Evolutionary conservation across 805 yeast species (phyloP).

Genomic region (Priceomyces medius): DNA sequence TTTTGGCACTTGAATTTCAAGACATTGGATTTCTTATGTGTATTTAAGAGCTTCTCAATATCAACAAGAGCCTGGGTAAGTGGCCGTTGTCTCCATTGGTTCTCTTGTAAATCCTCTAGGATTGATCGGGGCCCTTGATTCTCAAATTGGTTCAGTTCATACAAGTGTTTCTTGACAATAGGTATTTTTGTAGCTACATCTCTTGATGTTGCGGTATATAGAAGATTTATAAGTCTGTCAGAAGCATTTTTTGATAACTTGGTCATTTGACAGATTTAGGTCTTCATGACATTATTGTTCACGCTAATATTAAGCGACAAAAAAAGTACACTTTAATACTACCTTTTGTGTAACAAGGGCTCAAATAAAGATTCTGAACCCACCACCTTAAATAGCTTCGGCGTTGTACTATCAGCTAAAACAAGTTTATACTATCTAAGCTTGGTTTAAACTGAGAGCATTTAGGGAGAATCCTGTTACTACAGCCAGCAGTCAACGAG

Average conservation of each 20-base stretch:
- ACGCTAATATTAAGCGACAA: too few relatives aligned
- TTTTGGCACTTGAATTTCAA: conserved; percentile 38
- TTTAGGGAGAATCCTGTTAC: not conserved
- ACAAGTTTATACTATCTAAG: not conserved
- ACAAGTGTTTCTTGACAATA: conserved; percentile 25
- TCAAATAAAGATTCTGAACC: not conserved
- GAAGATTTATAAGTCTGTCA: conserved; percentile 27
- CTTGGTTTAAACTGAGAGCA: not conserved
- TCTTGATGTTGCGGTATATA: conserved; percentile 29
- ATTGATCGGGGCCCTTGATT: conserved; percentile 14
- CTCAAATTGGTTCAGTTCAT: conserved; percentile 14
- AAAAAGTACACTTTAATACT: too few relatives aligned
- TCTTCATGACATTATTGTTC: too few relatives aligned
- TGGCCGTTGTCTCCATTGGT: conserved; percentile 32
- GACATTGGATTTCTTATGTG: conserved; percentile 24
- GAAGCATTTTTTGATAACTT: conserved; percentile 18
- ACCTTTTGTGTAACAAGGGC: not conserved
- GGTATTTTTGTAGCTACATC: conserved; percentile 29
- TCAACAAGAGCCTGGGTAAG: conserved; percentile 23
- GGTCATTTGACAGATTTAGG: conserved; percentile 3
- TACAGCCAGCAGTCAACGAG: not conserved
- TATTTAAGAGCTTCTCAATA: conserved; percentile 11
- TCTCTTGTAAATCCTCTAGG: conserved; percentile 28
- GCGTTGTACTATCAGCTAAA: not conserved
- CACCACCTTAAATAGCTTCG: not conserved